Conservation (phyloP, 345 rosid genomes). For the Limnanthes douglasii region DNA sequence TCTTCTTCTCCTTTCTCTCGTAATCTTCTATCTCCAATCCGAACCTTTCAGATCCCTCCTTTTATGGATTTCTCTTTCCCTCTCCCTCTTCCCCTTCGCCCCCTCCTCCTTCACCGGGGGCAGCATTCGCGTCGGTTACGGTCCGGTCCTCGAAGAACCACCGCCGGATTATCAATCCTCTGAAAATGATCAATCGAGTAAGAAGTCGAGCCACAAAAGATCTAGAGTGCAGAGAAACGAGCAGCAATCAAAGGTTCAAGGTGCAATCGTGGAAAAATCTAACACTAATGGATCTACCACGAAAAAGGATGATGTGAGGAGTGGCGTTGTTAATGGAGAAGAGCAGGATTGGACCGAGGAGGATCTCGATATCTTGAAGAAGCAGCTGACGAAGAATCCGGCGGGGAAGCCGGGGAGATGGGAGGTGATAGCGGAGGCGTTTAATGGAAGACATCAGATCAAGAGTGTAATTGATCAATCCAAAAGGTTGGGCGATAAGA, state of each 20-base stretch:
- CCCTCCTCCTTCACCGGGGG: conserved; percentile 69
- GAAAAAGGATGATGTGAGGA: conserved; percentile 16
- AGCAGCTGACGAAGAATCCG: conserved; percentile 67
- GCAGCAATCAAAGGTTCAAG: conserved; percentile 5
- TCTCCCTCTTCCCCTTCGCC: conserved; percentile 58
- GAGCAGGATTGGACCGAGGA: conserved; percentile 61
- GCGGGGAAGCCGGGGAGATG: conserved; percentile 76
- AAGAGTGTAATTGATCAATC: conserved; percentile 80
- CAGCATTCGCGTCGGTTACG: conserved; percentile 60
- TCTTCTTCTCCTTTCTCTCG: conserved; percentile 23
- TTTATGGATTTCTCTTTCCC: conserved; percentile 57
- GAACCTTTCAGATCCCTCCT: conserved; percentile 58
- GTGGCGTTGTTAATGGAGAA: conserved; percentile 17
- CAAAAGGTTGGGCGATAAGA: conserved; percentile 63
- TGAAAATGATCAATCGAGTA: conserved; percentile 28
- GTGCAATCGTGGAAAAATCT: conserved; percentile 6
- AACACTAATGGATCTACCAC: conserved; percentile 8
- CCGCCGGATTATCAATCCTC: conserved; percentile 12
- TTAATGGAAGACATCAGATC: conserved; percentile 43
- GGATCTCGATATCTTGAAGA: conserved; percentile 61
- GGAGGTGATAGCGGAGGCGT: conserved; percentile 65
- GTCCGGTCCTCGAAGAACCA: conserved; percentile 36
- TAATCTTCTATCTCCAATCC: conserved; percentile 42
- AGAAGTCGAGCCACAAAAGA: conserved; percentile 27
- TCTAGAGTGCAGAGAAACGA: conserved; percentile 27